Conservation (phyloP, 208 protist genomes). For the Trypanosomatidae sp. region DNA sequence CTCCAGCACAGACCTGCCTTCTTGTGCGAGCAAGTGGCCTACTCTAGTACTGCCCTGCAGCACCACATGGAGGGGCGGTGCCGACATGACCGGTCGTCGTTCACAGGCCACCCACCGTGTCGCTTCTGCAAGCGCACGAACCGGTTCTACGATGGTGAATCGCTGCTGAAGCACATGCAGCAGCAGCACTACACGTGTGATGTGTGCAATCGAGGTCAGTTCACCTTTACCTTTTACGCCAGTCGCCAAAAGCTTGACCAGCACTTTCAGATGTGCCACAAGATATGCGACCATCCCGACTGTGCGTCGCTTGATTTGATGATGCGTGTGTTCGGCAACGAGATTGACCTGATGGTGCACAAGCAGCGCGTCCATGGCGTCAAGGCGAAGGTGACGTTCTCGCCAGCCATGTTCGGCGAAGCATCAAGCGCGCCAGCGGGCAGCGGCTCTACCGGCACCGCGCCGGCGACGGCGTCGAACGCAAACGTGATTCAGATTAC, state of each 20-base stretch:
- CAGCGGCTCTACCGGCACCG: slow-evolving; percentile 10
- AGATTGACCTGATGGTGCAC: slow-evolving; percentile 80
- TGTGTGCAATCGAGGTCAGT: slow-evolving; percentile 82
- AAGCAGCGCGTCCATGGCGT: slow-evolving; percentile 77
- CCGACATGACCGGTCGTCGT: slow-evolving; percentile 55
- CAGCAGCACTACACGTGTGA: slow-evolving; percentile 90
- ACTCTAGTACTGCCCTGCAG: slow-evolving; percentile 41
- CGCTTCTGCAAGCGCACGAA: slow-evolving; percentile 57
- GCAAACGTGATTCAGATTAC: slow-evolving; percentile 72
- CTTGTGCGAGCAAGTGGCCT: slow-evolving; percentile 85
- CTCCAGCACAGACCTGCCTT: slow-evolving; percentile 70
- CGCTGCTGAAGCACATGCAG: slow-evolving; percentile 88
- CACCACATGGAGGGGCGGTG: slow-evolving; percentile 69
- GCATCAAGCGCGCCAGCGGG: slow-evolving; percentile 6
- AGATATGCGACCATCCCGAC: slow-evolving; percentile 86
- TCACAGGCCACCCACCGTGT: slow-evolving; percentile 87
- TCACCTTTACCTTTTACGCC: slow-evolving; percentile 85
- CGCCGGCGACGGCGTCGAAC: slow-evolving; percentile 49
- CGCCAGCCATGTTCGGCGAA: slow-evolving; percentile 19
- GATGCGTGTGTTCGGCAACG: slow-evolving; percentile 79
- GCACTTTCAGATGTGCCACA: slow-evolving; percentile 77
- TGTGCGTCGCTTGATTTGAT: slow-evolving; percentile 77
- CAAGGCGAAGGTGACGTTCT: slow-evolving; percentile 35
- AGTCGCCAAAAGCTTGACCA: slow-evolving; percentile 70
- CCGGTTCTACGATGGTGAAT: slow-evolving; percentile 82